Percentiles rank a stretch among this genome's conserved stretches.
These are phyloP conservation scores for Penicillium sp. DNA, from an alignment of 2,329 filamentous ascomycete species.

Conservation along the genomic window DNA sequence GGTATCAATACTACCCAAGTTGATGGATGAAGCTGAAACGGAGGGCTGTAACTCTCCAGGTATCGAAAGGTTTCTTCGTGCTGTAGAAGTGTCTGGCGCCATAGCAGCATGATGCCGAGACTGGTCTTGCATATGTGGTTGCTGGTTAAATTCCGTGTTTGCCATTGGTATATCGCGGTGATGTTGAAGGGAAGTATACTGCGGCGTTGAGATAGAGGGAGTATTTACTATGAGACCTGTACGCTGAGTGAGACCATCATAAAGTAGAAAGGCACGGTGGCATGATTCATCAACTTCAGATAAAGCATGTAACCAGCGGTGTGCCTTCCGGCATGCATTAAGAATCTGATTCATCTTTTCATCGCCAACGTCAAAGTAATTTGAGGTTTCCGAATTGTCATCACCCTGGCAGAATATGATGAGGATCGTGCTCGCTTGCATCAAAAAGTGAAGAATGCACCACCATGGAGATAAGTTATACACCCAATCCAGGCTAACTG, in stretches of 20 bases:
- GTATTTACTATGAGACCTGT: slow-evolving; percentile 17
- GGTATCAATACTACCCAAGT: neutral
- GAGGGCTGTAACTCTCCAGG: neutral
- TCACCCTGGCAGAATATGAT: slow-evolving; percentile 27
- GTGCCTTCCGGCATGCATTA: slow-evolving; percentile 30
- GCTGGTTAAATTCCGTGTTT: neutral
- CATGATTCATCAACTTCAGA: slow-evolving; percentile 28
- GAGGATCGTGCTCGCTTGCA: slow-evolving; percentile 40
- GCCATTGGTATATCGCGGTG: neutral
- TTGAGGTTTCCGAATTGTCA: slow-evolving; percentile 26
- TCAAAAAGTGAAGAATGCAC: slow-evolving; percentile 40
- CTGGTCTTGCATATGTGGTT: neutral
- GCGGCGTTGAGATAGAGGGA: neutral
- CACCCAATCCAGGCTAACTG: slow-evolving; percentile 31
- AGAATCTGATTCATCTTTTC: slow-evolving; percentile 25
- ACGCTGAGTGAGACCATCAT: slow-evolving; percentile 28
- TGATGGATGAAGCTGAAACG: neutral
- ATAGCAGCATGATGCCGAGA: neutral
- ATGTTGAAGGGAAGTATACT: no score
- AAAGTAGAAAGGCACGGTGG: slow-evolving; percentile 32
- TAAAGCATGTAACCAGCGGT: slow-evolving; percentile 36
- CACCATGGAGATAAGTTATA: slow-evolving; percentile 38
- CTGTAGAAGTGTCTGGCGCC: neutral
- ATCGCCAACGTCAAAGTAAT: slow-evolving; percentile 18
- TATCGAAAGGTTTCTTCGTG: neutral